Percentiles rank a stretch among this genome's conserved stretches.
These are phyloP conservation scores for Exserohilum turcica DNA, from an alignment of 2,329 filamentous ascomycete species.

Conservation along the genomic window DNA sequence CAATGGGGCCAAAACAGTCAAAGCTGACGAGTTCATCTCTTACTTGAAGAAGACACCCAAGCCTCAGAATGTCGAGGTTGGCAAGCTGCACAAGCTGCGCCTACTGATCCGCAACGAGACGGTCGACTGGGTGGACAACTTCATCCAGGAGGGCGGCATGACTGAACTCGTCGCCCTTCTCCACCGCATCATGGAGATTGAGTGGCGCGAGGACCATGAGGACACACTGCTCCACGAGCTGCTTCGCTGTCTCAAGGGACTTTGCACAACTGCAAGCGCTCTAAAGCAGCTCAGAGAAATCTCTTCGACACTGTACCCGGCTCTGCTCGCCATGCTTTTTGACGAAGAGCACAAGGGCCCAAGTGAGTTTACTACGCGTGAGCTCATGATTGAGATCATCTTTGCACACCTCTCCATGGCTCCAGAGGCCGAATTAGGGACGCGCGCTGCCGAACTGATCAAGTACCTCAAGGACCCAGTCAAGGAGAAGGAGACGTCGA, in stretches of 20 bases:
- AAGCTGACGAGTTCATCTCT: conserved; percentile 81
- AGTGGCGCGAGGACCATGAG: conserved; percentile 98
- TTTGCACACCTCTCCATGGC: conserved; percentile 82
- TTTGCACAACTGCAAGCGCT: conserved; percentile 88
- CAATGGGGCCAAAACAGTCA: conserved; percentile 74
- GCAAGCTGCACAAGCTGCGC: conserved; percentile 90
- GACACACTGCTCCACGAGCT: conserved; percentile 91
- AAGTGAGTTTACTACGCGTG: conserved; percentile 92
- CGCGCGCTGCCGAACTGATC: conserved; percentile 75
- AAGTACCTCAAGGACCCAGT: conserved; percentile 79
- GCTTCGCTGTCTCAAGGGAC: conserved; percentile 87
- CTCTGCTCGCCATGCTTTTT: conserved; percentile 85
- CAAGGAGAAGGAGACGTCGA: conserved; percentile 71
- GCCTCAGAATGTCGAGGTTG: conserved; percentile 86
- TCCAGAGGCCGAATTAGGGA: conserved; percentile 61
- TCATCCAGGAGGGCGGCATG: conserved; percentile 90
- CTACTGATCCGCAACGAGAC: conserved; percentile 92
- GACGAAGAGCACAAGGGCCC: conserved; percentile 98
- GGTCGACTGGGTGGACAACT: conserved; percentile 91
- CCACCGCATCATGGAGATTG: conserved; percentile 90
- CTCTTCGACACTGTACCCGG: conserved; percentile 81
- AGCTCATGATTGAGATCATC: conserved; percentile 85
- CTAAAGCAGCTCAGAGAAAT: conserved; percentile 81
- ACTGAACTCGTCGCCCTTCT: conserved; percentile 84
- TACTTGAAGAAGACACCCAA: conserved; percentile 82